phyloP scores from a whole-genome alignment of 305 asterid genomes.

The Fraxinus nigra region DNA sequence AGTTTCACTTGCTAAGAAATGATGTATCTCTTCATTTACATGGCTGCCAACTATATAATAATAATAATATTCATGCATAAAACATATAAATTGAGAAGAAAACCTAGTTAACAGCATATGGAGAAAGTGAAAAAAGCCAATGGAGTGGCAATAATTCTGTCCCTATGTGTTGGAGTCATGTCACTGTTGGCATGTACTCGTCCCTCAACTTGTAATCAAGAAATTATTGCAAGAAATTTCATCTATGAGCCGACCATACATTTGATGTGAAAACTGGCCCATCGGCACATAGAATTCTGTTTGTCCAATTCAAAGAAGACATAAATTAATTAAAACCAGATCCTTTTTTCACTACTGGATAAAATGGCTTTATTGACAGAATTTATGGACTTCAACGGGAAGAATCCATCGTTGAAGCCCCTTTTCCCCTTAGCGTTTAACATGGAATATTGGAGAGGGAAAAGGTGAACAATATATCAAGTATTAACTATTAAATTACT shows the following conservation, averaged over 20 bases:
- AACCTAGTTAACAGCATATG: conserved; percentile 22
- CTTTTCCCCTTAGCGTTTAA: background rate
- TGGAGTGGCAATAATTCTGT: conserved; percentile 15
- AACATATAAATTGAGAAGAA: conserved; percentile 20
- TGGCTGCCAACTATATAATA: background rate
- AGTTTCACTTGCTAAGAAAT: background rate
- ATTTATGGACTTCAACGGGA: background rate
- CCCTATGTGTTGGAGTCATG: conserved; percentile 9
- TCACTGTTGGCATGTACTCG: conserved; percentile 1
- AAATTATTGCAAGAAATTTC: conserved; percentile 2
- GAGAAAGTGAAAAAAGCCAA: conserved; percentile 20
- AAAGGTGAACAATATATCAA: background rate
- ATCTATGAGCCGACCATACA: background rate
- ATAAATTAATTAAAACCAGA: background rate
- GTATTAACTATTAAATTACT: background rate
- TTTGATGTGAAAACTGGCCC: background rate
- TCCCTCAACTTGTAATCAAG: conserved; percentile 4
- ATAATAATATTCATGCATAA: too few relatives aligned
- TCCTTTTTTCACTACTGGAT: background rate
- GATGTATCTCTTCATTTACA: background rate
- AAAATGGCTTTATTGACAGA: background rate
- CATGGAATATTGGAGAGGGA: background rate
- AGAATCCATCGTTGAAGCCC: background rate
- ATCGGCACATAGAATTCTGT: background rate
- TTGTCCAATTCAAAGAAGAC: background rate